These are phyloP conservation scores for Neophaeococcomyces mojaviensis DNA, from an alignment of 2,329 filamentous ascomycete species.

Conservation along the genomic window DNA sequence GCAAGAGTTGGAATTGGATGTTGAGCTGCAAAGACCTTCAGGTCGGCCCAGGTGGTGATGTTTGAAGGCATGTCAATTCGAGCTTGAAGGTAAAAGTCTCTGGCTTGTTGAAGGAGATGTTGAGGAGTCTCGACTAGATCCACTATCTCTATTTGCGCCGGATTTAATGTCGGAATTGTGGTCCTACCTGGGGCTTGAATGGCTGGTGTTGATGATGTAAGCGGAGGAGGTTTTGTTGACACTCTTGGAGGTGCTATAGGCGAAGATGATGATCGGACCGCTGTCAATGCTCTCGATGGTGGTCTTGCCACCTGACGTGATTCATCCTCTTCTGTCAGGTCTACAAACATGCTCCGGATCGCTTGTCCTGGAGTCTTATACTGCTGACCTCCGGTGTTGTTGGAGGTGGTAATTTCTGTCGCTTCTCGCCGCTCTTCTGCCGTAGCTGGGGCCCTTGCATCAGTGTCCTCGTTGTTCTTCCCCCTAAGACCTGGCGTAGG, in stretches of 20 bases:
- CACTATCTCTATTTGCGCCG: conserved; percentile 4
- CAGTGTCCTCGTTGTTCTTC: no score
- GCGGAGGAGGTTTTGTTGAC: not conserved
- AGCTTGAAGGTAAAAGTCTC: not conserved
- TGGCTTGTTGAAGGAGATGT: conserved; percentile 4
- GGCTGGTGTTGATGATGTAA: no score
- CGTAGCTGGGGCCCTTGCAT: no score
- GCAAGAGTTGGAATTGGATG: not conserved
- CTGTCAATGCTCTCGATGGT: not conserved
- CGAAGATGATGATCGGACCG: not conserved
- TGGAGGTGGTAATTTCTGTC: not conserved
- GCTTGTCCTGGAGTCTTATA: not conserved
- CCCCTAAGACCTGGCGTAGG: not conserved
- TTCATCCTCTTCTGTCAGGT: not conserved
- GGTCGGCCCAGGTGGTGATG: not conserved
- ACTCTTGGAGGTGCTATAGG: not conserved
- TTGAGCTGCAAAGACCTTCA: conserved; percentile 2
- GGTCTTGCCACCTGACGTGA: no score
- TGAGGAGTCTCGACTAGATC: not conserved
- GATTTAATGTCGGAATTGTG: not conserved
- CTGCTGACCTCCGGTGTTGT: not conserved
- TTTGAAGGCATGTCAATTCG: not conserved
- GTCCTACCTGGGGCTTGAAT: no score
- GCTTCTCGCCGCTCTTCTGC: not conserved
- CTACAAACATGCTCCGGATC: not conserved